Conservation (phyloP, 768 basidiomycete genomes). For the Leccinum subtestaceum region DNA sequence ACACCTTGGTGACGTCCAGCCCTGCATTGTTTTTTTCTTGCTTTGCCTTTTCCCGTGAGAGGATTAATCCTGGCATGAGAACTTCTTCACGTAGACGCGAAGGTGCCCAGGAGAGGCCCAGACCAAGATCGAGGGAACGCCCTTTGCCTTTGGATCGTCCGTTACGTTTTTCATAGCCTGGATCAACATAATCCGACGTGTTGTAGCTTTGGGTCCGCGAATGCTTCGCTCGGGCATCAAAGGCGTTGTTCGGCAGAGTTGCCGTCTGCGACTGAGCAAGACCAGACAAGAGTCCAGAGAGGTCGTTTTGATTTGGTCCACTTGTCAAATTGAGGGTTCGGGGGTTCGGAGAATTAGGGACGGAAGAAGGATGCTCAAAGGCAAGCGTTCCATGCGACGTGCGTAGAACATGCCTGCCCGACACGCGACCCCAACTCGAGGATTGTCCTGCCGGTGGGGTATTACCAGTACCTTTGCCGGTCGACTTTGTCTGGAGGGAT, state of each 20-base stretch:
- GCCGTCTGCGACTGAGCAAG: slow-evolving; percentile 9
- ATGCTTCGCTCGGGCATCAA: slow-evolving; percentile 31
- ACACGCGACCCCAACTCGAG: slow-evolving; percentile 59
- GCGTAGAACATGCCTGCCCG: slow-evolving; percentile 39
- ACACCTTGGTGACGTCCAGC: slow-evolving; percentile 36
- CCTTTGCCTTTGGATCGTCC: slow-evolving; percentile 47
- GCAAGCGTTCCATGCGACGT: slow-evolving; percentile 59
- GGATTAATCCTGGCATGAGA: slow-evolving; percentile 44
- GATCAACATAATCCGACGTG: slow-evolving; percentile 22
- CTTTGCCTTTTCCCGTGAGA: slow-evolving; percentile 30
- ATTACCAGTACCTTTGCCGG: slow-evolving; percentile 21
- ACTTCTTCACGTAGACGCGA: slow-evolving; percentile 63
- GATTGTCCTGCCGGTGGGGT: slow-evolving; percentile 37
- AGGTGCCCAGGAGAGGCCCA: slow-evolving; percentile 73
- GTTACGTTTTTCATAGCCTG: slow-evolving; percentile 9
- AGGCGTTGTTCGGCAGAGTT: slow-evolving; percentile 30
- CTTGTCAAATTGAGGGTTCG: slow-evolving; percentile 18
- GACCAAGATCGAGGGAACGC: slow-evolving; percentile 66
- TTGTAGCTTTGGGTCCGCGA: slow-evolving; percentile 25
- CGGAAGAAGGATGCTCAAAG: slow-evolving; percentile 66
- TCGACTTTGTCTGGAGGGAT: slow-evolving; percentile 42
- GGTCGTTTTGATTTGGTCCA: slow-evolving; percentile 7
- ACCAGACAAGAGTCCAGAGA: slow-evolving; percentile 7
- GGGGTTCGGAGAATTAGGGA: slow-evolving; percentile 37
- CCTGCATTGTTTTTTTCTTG: slow-evolving; percentile 18